Evolutionary conservation across 371 early-diverging fungal genomes (phyloP), one percentile per base, ranked within the genome.

Genomic region (Mucor indicus): DNA sequence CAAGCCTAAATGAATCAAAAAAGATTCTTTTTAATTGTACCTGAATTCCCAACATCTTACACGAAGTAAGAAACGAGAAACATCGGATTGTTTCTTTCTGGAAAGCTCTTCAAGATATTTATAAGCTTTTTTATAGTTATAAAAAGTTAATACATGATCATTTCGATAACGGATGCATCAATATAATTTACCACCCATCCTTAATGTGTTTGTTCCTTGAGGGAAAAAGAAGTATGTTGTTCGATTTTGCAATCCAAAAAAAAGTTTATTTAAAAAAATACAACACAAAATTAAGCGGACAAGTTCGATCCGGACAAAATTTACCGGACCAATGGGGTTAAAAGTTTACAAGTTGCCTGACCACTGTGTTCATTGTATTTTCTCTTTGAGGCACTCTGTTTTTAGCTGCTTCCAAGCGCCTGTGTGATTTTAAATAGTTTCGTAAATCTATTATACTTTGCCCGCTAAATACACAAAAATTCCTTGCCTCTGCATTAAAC

Each of bases 41-140:
- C 50, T 61, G 57, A 36, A 61, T 55, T 61, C 62, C 96, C 98
- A 98, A 85, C 93, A 90, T 78, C 98, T 84, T 44, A 99, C 88
- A 75, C 98, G 93, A 61, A 93, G 86, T 57, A 99, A 85, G 87
- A 98, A 99, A 72, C 98, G 91, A 85, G 97, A 87, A 60, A 97
- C 96, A 83, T 98, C 98, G 46, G 91, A 90, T 86, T 99, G 98
- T 86, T 98, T 99, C 90, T 96, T 93, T 85, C 93, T 95, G 77
- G 90, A 86, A 67, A 99, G 88, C 81, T 96, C 96, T 82, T 93
- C 94, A 66, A 98, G 83, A 79, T 98, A 98, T 79, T 96, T 91
- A 78, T 91, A 89, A 55, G 94, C 93, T 57, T 42, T 50, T 40
- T 50, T 11, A 6, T 24, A 24, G 40, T 15, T 4, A 35, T 12